phyloP scores from a whole-genome alignment of 2,329 filamentous ascomycete species.

The Orbilia javanica region DNA sequence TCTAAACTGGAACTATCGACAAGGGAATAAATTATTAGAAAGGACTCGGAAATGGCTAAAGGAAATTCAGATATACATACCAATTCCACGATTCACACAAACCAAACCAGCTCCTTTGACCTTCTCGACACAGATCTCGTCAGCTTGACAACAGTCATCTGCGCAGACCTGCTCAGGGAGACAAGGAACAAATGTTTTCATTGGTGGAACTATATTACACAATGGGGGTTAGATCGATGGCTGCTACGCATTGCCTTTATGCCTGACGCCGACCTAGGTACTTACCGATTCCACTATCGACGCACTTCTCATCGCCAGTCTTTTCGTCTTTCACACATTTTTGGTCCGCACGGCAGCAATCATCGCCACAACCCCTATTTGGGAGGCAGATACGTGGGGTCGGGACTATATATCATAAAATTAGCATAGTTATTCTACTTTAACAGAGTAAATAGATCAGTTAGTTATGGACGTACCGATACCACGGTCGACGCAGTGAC shows the following conservation, averaged over 20 bases:
- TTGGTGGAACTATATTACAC: neutral
- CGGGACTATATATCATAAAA: neutral
- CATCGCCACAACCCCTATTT: constrained; percentile 6
- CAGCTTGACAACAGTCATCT: constrained; percentile 7
- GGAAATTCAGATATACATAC: neutral
- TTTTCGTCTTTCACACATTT: constrained; percentile 19
- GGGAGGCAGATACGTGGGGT: constrained; percentile 23
- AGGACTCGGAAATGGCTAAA: neutral
- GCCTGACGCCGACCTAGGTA: neutral
- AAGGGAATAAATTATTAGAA: neutral
- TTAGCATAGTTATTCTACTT: neutral
- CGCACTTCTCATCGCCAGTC: constrained; percentile 16
- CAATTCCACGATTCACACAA: constrained; percentile 20
- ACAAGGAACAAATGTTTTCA: neutral
- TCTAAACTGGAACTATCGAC: constrained; percentile 3
- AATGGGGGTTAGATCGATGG: no score
- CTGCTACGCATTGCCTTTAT: neutral
- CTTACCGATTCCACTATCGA: constrained; percentile 23
- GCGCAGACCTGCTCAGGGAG: constrained; percentile 17
- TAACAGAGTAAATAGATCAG: no score
- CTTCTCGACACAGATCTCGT: constrained; percentile 20
- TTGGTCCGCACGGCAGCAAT: constrained; percentile 18
- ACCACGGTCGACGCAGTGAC: constrained; percentile 10
- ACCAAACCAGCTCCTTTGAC: constrained; percentile 4
- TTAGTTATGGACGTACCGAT: constrained; percentile 3